Conservation (phyloP, 441 rosid species). For the Jatropha podagrica region DNA sequence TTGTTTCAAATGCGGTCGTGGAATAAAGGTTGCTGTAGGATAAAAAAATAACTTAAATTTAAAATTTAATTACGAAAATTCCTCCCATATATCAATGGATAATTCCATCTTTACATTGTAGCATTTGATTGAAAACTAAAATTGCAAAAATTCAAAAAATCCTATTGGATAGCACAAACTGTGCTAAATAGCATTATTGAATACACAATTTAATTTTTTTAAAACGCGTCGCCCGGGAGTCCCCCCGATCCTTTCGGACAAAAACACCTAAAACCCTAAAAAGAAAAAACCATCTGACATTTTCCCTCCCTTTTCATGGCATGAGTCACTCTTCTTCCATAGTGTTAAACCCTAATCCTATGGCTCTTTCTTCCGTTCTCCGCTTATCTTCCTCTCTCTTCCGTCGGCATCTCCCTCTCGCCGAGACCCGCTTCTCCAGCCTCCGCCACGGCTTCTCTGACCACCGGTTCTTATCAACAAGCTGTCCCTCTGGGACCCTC, state of each 20-base stretch:
- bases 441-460: constrained; percentile 15
- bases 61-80: too few relatives aligned
- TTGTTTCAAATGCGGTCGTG: too few relatives aligned
- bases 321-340: constrained; percentile 37
- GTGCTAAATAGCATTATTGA: too few relatives aligned
- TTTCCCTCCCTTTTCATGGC: constrained; percentile 24
- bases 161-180: too few relatives aligned
- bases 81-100: too few relatives aligned
- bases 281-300: background rate
- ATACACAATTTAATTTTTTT: too few relatives aligned
- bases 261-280: constrained; percentile 24
- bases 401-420: constrained; percentile 24
- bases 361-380: constrained; percentile 66
- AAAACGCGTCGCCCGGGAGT: background rate
- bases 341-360: constrained; percentile 29
- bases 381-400: constrained; percentile 54
- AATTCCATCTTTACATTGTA: too few relatives aligned
- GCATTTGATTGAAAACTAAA: too few relatives aligned
- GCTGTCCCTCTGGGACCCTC: background rate
- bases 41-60: too few relatives aligned
- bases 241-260: background rate
- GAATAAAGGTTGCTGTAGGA: too few relatives aligned
- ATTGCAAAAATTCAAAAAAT: too few relatives aligned
- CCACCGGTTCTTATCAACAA: constrained; percentile 16
- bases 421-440: background rate